Evolutionary conservation across 148 eudicot species (phyloP), one percentile per base, ranked within the genome.

Genomic region (Heliamphora exappendiculata): DNA sequence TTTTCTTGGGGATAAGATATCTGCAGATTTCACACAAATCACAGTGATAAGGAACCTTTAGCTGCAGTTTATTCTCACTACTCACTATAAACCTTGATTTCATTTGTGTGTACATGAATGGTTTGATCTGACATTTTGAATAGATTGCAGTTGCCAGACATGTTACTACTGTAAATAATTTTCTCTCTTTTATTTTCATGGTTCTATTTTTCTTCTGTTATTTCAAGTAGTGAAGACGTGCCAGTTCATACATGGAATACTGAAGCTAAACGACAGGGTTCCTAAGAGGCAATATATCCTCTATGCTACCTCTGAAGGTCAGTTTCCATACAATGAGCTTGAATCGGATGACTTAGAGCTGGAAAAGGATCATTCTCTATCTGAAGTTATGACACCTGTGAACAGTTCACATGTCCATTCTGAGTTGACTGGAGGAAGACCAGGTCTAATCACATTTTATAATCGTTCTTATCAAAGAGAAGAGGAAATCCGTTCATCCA

Each of bases 381-480:
- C 64, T 66, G 90, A 83, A 64, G 78, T 69, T 66, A 36, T 71
- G 7, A 66, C 83, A 53, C 69, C 85, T 31, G 22, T 26, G 17
- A 70, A 68, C 66, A 76, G 26, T 80, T 71, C 83, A 37, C 44
- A 49, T 81, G 44, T 60, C 20, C 80, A 60, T 29, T 22, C 55
- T 58, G 92, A 81, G 62, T 82, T 82, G 72, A 72, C 75, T 82
- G 88, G 85, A 67, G 98, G 98, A 49, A 91, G 87, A 80, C 89
- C 94, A 28, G 98, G 98, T 70, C 84, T 90, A 57, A 70, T 94
- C 60, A 86, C 97, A 58, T 92, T 94, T 73, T 88, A 89, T 74
- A 85, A 80, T 71, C 80, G 41, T 72, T 71, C 47, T 44, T 70
- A 63, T 60, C 78, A 51, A 76, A 82, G 45, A 73, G 89, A 87